These are phyloP conservation scores for Hyaloscypha hepaticicola DNA, from an alignment of 495 filamentous ascomycete species.

Conservation along the genomic window DNA sequence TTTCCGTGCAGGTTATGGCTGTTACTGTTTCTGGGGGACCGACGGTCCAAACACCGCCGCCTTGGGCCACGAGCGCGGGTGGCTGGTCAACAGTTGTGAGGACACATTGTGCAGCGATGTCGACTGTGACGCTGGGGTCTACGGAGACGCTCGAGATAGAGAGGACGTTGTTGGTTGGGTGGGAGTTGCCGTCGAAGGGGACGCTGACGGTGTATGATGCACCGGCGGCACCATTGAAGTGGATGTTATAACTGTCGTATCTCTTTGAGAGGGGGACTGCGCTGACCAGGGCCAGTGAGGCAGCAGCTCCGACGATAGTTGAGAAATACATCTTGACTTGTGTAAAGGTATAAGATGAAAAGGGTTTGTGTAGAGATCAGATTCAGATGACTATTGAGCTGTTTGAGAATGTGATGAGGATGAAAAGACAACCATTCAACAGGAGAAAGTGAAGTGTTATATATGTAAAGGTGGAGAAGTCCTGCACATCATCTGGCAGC, in stretches of 20 bases:
- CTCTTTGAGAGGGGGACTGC: constrained; percentile 9
- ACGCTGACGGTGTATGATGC: constrained; percentile 21
- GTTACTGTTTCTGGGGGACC: constrained; percentile 27
- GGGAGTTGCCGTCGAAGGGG: constrained; percentile 18
- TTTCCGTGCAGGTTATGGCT: constrained; percentile 17
- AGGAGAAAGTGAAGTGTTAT: background rate
- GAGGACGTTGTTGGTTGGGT: constrained; percentile 21
- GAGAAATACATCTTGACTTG: constrained; percentile 20
- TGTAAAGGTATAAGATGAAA: background rate
- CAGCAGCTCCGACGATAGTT: constrained; percentile 13
- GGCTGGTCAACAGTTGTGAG: constrained; percentile 26
- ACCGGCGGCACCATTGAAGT: constrained; percentile 23
- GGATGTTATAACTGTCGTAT: background rate
- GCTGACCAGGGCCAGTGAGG: constrained; percentile 6
- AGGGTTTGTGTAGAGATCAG: background rate
- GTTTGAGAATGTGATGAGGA: constrained; percentile 1
- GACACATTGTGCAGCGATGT: constrained; percentile 17
- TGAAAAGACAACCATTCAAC: background rate
- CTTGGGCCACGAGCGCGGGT: constrained; percentile 21
- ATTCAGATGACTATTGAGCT: background rate
- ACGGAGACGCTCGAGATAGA: constrained; percentile 25
- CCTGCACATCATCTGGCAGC: background rate
- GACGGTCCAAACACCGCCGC: constrained; percentile 19
- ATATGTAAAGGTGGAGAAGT: background rate
- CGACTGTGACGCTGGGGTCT: constrained; percentile 8